A percentile compares a stretch with the other conserved stretches of the same genome.
phyloP scores from a whole-genome alignment of 257 asterid genomes.

The Osmanthus fragrans region DNA sequence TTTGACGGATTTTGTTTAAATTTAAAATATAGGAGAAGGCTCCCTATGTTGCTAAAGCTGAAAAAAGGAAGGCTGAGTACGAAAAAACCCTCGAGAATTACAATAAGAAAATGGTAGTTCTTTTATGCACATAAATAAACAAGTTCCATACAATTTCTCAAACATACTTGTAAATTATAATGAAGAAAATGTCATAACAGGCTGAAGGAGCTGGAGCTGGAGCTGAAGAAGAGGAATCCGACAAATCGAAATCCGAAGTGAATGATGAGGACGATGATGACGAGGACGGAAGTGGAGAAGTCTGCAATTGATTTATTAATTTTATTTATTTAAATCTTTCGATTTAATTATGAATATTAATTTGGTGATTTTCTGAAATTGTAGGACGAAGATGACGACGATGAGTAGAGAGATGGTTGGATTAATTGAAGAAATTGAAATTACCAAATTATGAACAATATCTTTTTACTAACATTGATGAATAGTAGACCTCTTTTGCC shows the following conservation, averaged over 20 bases:
- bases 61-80: slow-evolving; percentile 72
- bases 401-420: slow-evolving; percentile 29
- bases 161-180: too few species aligned
- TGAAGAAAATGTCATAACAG: slow-evolving; percentile 4
- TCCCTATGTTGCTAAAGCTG: slow-evolving; percentile 69
- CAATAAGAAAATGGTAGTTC: slow-evolving; percentile 54
- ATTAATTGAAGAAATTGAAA: not conserved
- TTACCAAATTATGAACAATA: too few species aligned
- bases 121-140: too few species aligned
- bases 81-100: slow-evolving; percentile 68
- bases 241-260: slow-evolving; percentile 51
- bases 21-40: slow-evolving; percentile 62
- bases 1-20: not conserved
- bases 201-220: slow-evolving; percentile 39
- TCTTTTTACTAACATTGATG: slow-evolving; percentile 23
- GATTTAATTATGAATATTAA: not conserved
- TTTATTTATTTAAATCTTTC: not conserved
- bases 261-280: slow-evolving; percentile 48
- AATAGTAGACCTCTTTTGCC: slow-evolving; percentile 8
- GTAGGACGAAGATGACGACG: slow-evolving; percentile 50
- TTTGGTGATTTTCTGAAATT: not conserved
- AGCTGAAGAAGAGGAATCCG: slow-evolving; percentile 46
- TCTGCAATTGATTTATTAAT: not conserved
- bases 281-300: slow-evolving; percentile 45
- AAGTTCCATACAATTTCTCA: not conserved